Evolutionary conservation across 768 basidiomycete species (phyloP).

Genomic region (Lentinula lateritia): DNA sequence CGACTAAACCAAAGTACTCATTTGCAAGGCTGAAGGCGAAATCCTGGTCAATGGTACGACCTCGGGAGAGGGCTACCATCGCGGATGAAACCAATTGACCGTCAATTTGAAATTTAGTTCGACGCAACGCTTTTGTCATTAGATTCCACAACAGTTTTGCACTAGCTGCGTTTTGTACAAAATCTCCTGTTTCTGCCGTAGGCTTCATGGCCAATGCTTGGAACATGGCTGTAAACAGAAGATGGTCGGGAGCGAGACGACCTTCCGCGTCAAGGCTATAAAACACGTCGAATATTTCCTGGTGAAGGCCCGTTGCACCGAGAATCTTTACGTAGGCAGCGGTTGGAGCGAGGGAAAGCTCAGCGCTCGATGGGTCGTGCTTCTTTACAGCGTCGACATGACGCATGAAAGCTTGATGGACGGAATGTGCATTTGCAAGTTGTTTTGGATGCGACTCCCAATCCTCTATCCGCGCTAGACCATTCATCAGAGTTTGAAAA

Average conservation of each 20-base stretch:
- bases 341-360: constrained; percentile 46
- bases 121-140: constrained; percentile 47
- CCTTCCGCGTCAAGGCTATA: constrained; percentile 62
- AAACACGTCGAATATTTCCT: constrained; percentile 74
- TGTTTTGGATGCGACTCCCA: constrained; percentile 60
- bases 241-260: constrained; percentile 51
- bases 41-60: constrained; percentile 53
- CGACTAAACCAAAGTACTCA: constrained; percentile 57
- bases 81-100: constrained; percentile 45
- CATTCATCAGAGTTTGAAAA: constrained; percentile 64
- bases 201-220: constrained; percentile 33
- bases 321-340: constrained; percentile 65
- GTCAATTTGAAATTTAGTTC: constrained; percentile 46
- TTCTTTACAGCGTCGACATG: constrained; percentile 45
- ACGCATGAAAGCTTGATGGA: constrained; percentile 54
- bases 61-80: constrained; percentile 50
- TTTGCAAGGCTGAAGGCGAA: constrained; percentile 60
- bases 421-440: constrained; percentile 50
- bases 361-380: constrained; percentile 37
- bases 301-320: constrained; percentile 50
- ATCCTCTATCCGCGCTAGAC: constrained; percentile 53
- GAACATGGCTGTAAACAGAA: constrained; percentile 65
- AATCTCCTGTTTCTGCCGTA: constrained; percentile 18
- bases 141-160: constrained; percentile 70
- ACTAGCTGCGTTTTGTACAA: constrained; percentile 49